A percentile compares a stretch with the other conserved stretches of the same genome.
These are phyloP conservation scores for Diplocarpon mali DNA, from an alignment of 2,329 filamentous ascomycete genomes.

Conservation along the genomic window DNA sequence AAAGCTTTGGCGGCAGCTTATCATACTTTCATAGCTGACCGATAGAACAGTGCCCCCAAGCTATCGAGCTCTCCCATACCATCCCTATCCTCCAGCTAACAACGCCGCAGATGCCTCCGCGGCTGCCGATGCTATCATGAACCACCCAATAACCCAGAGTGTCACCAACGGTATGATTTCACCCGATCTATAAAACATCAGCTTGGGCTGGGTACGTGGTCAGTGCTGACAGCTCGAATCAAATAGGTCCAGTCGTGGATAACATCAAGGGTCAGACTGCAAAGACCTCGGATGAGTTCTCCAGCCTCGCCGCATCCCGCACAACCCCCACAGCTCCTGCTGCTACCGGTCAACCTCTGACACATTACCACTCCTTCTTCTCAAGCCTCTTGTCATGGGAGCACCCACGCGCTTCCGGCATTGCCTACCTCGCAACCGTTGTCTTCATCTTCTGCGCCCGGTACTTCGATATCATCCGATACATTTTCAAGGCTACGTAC, in stretches of 20 bases:
- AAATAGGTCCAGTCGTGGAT: constrained; percentile 45
- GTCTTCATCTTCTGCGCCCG: constrained; percentile 49
- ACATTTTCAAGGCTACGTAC: constrained; percentile 53
- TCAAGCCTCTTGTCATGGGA: constrained; percentile 59
- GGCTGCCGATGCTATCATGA: constrained; percentile 25
- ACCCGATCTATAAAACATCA: constrained; percentile 5
- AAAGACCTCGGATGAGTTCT: constrained; percentile 45
- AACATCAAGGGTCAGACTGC: constrained; percentile 45
- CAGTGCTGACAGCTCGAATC: constrained; percentile 9
- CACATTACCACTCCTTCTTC: constrained; percentile 63
- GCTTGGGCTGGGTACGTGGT: neutral
- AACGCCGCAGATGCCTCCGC: constrained; percentile 22
- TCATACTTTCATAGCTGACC: constrained; percentile 5
- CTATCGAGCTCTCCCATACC: constrained; percentile 11
- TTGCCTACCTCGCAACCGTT: constrained; percentile 50
- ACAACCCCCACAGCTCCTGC: constrained; percentile 41
- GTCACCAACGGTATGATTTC: constrained; percentile 23
- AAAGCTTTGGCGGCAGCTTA: neutral
- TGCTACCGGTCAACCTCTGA: constrained; percentile 51
- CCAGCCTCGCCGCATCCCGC: constrained; percentile 46
- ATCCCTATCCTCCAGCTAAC: constrained; percentile 13
- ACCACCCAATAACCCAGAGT: constrained; percentile 26
- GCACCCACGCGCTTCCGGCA: constrained; percentile 53
- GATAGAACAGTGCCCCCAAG: constrained; percentile 14
- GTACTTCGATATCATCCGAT: constrained; percentile 57